phyloP scores from a whole-genome alignment of 257 asterid species.

The Asclepias syriaca region DNA sequence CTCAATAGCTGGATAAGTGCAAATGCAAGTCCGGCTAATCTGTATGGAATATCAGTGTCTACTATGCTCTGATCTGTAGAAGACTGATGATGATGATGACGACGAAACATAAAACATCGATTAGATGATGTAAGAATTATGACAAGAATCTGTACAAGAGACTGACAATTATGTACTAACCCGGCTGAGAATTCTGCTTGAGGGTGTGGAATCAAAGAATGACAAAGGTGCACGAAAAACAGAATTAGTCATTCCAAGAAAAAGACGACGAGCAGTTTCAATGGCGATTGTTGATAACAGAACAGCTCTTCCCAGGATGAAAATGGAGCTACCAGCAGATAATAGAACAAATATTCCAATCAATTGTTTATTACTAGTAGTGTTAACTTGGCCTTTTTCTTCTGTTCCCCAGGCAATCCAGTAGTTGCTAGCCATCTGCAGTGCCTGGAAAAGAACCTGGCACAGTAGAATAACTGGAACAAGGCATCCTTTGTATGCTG shows the following conservation, averaged over 20 bases:
- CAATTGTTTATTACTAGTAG: constrained; percentile 18
- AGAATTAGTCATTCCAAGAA: constrained; percentile 51
- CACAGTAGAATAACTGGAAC: constrained; percentile 65
- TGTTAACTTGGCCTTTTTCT: constrained; percentile 37
- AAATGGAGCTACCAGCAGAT: constrained; percentile 74
- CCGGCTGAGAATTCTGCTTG: constrained; percentile 81
- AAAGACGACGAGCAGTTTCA: constrained; percentile 64
- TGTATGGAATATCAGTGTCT: constrained; percentile 77
- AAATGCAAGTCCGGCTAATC: constrained; percentile 78
- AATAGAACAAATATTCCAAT: constrained; percentile 57
- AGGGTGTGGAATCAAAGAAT: constrained; percentile 73
- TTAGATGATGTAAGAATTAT: too few relatives aligned
- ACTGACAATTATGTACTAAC: constrained; percentile 23
- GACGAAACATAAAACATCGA: not conserved
- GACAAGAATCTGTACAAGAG: too few relatives aligned
- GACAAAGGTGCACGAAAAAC: constrained; percentile 72
- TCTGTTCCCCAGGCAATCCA: constrained; percentile 92
- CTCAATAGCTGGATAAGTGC: constrained; percentile 76
- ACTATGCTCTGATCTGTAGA: constrained; percentile 84
- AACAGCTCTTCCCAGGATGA: constrained; percentile 70
- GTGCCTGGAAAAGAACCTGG: constrained; percentile 64
- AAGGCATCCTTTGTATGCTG: constrained; percentile 74
- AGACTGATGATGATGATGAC: constrained; percentile 29
- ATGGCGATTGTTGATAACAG: constrained; percentile 67
- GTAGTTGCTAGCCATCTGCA: constrained; percentile 80